Base-by-base conservation (phyloP, 2,329 filamentous ascomycete species). In the Sclerotinia borealis region DNA sequence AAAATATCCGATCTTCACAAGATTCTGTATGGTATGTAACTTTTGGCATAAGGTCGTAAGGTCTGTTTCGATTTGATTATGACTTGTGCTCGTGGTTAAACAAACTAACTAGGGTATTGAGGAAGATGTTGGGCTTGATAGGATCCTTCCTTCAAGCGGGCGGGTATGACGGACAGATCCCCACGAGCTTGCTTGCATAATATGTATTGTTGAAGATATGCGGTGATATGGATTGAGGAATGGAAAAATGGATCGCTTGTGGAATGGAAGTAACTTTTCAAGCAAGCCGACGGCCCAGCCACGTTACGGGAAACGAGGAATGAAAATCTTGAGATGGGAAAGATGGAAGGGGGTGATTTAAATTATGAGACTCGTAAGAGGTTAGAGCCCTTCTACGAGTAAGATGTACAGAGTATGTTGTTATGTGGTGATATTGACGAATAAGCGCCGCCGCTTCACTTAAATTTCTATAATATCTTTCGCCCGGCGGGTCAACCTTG, bases 121-220 rank as follows among this genome's bases (percentile, higher is more conserved):
- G 19, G 41, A 31, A 39, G 37, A 52, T 52, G 34, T 11, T 11
- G 22, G 34, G 17, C 25, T 50, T 37, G 36, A 61, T 51, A 52
- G 48, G 59, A 61, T 61, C 48, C 39, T 43, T n/a, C 37, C 10
- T 55, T 55, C 25, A 43, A 31, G 60, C 60, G 54, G 54, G 25
- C 43, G 51, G 47, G 61, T 63, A 63, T 63, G 61, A 63, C 54
- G 54, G 61, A 59, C 61, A 63, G 61, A 29, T 59, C 52, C 52
- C 61, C 61, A 63, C 54, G 61, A 43, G 54, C 61, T 58, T 63
- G 54, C 54, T 41, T 63, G 51, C 50, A 59, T 63, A 17, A 51
- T n/a, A 17, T 50, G 15, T 34, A 41, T 49, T 37, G 43, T 50
- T 49, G 52, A 58, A 58, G 52, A 63, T 63, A 59, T 63, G 61